These are phyloP conservation scores for Phaeosphaeria sp. DNA, from an alignment of 2,329 filamentous ascomycete genomes.

Conservation along the genomic window DNA sequence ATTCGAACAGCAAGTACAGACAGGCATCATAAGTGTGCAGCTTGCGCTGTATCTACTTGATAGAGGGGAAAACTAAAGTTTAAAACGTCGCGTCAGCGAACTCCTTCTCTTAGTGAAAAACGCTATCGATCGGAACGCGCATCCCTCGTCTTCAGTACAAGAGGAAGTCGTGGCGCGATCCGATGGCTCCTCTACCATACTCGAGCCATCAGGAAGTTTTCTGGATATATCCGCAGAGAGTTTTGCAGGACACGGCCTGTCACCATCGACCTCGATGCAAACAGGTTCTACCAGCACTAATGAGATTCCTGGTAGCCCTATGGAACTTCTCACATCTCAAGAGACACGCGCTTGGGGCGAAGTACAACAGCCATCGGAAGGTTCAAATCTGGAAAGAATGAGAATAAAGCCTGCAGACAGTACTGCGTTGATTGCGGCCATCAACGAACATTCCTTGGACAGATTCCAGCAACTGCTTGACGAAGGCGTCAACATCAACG, in stretches of 20 bases:
- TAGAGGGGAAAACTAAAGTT: not conserved
- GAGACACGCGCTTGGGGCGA: not conserved
- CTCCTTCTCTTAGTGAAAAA: not conserved
- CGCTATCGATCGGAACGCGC: not conserved
- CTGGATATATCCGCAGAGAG: not conserved
- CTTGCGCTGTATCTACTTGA: not conserved
- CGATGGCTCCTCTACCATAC: not conserved
- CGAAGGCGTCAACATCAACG: slow-evolving; percentile 1
- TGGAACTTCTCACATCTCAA: not conserved
- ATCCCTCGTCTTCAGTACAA: not conserved
- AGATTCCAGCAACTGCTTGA: not conserved
- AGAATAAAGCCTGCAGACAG: not conserved
- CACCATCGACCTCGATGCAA: not conserved
- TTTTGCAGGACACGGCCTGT: not conserved
- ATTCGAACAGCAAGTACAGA: slow-evolving; percentile 1
- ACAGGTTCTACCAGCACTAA: not conserved
- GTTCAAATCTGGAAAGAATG: too few species aligned
- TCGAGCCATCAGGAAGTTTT: not conserved
- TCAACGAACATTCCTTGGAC: not conserved
- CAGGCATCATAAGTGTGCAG: not conserved
- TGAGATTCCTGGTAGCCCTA: not conserved
- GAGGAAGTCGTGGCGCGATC: not conserved
- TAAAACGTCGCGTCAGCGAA: not conserved
- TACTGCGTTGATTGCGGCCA: not conserved
- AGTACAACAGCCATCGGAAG: not conserved